Base-by-base conservation (phyloP, 2,329 filamentous ascomycete genomes). In the Alternaria incomplexa region DNA sequence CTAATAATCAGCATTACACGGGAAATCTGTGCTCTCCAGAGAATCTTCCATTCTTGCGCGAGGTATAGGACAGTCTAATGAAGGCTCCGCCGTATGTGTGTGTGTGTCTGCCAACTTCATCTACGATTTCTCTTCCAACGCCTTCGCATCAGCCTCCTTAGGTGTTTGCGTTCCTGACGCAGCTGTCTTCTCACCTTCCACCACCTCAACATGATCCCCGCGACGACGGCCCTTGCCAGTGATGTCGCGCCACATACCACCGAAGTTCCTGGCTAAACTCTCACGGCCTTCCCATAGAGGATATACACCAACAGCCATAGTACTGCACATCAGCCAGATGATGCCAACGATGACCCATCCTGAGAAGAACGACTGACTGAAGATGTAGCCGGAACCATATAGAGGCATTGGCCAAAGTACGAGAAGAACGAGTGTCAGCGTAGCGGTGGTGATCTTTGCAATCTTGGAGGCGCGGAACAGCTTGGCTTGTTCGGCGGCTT, bases 351-450 rank as follows among this genome's bases (percentile, higher is more conserved):
- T 84, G 12, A 93, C 88, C 91, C 91, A 94, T 52, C 91, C 91
- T 0, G 91, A 91, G 80, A 95, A 96, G 83, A 96, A 96, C 6
- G 83, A 84, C 81, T 91, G 90, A 77, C 85, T 89, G 81, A 96
- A 96, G 62, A 97, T 87, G 76, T 97, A 97, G 0, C 87, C 87
- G 0, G 86, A 86, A 17, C 93, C 93, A 74, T 96, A 97, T 86
- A 97, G 89, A 0, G 93, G 93, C 86, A 97, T 95, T 0, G 93
- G 93, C 93, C 93, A 97, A 15, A 97, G 86, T 1, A 97, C 84
- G 0, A 97, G 82, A 55, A 97, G 84, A 0, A 88, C 83, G 0
- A 97, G 65, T 0, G 92, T 92, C 82, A 93, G 83, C 62, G 85
- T 77, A 2, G 88, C 83, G 1, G 90, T 91, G 45, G 88, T 78